Evolutionary conservation across 345 rosid species (phyloP), one percentile per base, ranked within the genome.

Genomic region (Cochlearia excelsa): DNA sequence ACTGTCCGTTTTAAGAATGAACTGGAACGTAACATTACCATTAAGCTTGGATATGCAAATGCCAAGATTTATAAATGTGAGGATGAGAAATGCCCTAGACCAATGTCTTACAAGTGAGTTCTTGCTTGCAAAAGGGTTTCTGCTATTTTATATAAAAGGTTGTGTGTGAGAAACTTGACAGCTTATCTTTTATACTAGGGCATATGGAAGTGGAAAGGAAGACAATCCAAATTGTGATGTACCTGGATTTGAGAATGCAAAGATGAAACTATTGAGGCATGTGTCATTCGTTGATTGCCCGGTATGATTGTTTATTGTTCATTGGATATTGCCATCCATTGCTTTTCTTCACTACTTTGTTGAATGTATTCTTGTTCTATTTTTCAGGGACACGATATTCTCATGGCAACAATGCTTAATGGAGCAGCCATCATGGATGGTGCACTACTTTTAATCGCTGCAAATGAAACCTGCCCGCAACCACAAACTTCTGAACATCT

Each of bases 361-460:
- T 49, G 35, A 53, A 27, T 30, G n/a, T 38, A 6, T 51, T 54
- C 38, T 40, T 47, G 33, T 43, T 64, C 30, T 59, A 23, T 43
- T 56, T 48, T 37, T 50, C 58, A 89, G 99, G 99, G 99, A 50
- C 99, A 93, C 53, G 99, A 93, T 77, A 93, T 93, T 84, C 97
- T 93, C 73, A 93, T 93, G 99, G 97, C 99, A 59, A 89, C 99
- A 2, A 93, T 93, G 99, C 99, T 93, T 50, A 93, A 93, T 50
- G 99, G 99, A 79, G 97, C 99, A 7, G 95, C 99, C n/a, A 93
- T 93, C 68, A 93, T 93, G 99, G 99, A 93, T 74, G 99, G 97
- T 37, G 99, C 99, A 28, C 78, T 89, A 40, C 97, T 93, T 70
- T 79, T 93, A 26, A 89, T 93, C 26, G 97, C 97, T 67, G 99